Evolutionary conservation across 441 rosid species (phyloP).

Genomic region (Gossypium trilobum): DNA sequence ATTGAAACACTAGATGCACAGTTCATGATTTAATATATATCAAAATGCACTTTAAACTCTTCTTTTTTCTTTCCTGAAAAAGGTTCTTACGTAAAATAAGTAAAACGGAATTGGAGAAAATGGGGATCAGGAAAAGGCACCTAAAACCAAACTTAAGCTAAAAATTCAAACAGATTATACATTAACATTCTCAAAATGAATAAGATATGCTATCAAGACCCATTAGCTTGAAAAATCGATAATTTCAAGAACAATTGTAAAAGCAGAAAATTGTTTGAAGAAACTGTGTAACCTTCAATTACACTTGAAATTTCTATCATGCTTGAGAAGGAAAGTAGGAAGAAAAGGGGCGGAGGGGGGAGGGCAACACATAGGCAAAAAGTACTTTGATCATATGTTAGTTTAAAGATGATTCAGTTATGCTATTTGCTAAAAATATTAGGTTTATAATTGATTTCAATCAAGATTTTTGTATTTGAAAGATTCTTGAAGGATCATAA

Average conservation of each 20-base stretch:
- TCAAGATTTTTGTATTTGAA: slow-evolving; percentile 1
- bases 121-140: background rate
- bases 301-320: background rate
- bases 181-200: background rate
- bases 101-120: background rate
- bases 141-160: background rate
- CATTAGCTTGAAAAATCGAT: background rate
- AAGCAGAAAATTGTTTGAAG: background rate
- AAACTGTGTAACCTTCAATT: background rate
- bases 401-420: background rate
- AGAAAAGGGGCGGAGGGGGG: too few relatives aligned
- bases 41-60: background rate
- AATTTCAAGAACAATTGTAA: slow-evolving; percentile 1
- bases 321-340: background rate
- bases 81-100: background rate
- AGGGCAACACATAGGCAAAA: background rate
- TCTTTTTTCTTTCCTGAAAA: background rate
- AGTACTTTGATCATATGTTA: background rate
- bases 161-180: background rate
- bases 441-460: background rate
- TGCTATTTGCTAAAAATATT: background rate
- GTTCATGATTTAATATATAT: background rate
- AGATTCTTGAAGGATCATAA: background rate
- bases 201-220: background rate
- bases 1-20: background rate